Percentiles rank a stretch among this genome's conserved stretches.
These are phyloP conservation scores for Sporobolus alterniflorus DNA, from an alignment of 202 grass and related monocot species.

Conservation along the genomic window DNA sequence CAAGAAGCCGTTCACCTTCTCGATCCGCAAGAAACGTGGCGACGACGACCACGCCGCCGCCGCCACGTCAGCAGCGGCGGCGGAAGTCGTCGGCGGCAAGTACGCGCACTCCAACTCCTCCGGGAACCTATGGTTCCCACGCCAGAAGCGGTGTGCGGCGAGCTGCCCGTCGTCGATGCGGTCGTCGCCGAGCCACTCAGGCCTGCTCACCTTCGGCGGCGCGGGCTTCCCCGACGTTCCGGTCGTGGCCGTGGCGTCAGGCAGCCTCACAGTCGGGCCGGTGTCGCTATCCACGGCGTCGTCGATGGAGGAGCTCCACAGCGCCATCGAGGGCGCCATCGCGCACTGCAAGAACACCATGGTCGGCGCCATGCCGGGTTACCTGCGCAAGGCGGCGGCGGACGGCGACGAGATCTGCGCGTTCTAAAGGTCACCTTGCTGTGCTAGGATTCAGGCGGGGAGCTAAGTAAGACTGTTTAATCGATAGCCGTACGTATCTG, in stretches of 20 bases:
- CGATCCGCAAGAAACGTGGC: slow-evolving; percentile 67
- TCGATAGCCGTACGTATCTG: not conserved
- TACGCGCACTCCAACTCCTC: slow-evolving; percentile 84
- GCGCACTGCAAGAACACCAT: slow-evolving; percentile 98
- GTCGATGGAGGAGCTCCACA: slow-evolving; percentile 97
- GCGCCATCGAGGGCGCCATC: slow-evolving; percentile 95
- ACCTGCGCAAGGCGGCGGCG: slow-evolving; percentile 31
- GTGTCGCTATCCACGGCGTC: slow-evolving; percentile 66
- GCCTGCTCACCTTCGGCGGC: slow-evolving; percentile 66
- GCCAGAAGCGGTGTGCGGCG: slow-evolving; percentile 72
- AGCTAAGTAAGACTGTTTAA: slow-evolving; percentile 32
- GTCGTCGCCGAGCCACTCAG: slow-evolving; percentile 93
- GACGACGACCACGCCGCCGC: slow-evolving; percentile 24
- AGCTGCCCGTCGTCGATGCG: slow-evolving; percentile 99
- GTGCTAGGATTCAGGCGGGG: slow-evolving; percentile 42
- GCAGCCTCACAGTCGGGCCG: slow-evolving; percentile 21
- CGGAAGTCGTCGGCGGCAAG: slow-evolving; percentile 31
- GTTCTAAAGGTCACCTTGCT: slow-evolving; percentile 21
- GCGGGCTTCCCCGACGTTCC: slow-evolving; percentile 59
- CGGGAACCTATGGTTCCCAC: slow-evolving; percentile 83
- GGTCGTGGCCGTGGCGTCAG: slow-evolving; percentile 9
- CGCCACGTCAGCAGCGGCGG: not conserved
- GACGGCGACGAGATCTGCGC: slow-evolving; percentile 42
- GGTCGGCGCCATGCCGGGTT: slow-evolving; percentile 30
- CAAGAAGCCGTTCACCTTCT: slow-evolving; percentile 96